phyloP scores from a whole-genome alignment of 257 asterid genomes.

The Primulina huaijiensis region DNA sequence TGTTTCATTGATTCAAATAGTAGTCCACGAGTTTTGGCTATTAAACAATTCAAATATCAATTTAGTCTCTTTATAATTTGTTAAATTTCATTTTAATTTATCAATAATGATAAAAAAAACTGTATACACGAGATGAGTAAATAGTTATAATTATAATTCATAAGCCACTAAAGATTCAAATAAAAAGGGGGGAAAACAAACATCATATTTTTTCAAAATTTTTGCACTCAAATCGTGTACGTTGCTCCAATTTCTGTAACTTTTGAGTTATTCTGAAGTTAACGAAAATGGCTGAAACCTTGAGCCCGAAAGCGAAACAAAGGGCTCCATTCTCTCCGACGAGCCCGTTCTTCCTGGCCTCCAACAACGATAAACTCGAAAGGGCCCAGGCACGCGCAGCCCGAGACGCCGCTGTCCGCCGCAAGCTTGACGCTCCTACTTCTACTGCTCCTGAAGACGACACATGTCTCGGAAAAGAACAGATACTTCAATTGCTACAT shows the following conservation, averaged over 20 bases:
- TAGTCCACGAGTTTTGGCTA: too few relatives aligned
- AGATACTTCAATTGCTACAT: constrained; percentile 77
- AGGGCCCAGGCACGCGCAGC: constrained; percentile 98
- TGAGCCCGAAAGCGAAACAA: constrained; percentile 64
- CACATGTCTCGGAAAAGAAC: constrained; percentile 62
- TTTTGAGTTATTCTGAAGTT: constrained; percentile 1
- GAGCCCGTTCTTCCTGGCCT: constrained; percentile 45
- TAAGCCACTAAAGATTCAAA: too few relatives aligned
- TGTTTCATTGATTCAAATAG: too few relatives aligned
- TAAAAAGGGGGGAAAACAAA: neutral
- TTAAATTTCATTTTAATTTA: too few relatives aligned
- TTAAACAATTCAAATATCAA: too few relatives aligned
- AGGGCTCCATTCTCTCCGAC: constrained; percentile 67
- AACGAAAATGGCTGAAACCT: constrained; percentile 20
- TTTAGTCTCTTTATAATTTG: too few relatives aligned
- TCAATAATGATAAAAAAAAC: too few relatives aligned
- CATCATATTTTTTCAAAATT: neutral
- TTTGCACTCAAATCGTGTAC: neutral
- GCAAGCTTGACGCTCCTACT: constrained; percentile 41
- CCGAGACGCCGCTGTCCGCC: constrained; percentile 86
- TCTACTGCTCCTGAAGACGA: constrained; percentile 31
- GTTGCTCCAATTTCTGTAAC: neutral
- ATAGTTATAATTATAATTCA: too few relatives aligned
- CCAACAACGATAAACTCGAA: constrained; percentile 62
- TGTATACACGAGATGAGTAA: too few relatives aligned